Conservation (phyloP, 148 eudicot species). For the Amaranthus cruentus region DNA sequence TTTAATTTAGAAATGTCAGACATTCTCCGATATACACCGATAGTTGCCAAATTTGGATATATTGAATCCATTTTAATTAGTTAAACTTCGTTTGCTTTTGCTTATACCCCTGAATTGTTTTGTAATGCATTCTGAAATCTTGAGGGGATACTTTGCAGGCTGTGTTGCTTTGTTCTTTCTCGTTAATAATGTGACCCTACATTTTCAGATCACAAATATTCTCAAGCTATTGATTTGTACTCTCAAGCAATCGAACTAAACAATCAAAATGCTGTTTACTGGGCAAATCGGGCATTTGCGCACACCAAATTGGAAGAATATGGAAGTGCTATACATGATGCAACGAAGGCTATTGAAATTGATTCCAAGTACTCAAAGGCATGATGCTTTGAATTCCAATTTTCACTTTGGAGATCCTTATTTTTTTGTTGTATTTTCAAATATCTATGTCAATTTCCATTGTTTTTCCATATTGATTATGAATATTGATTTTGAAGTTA, state of each 20-base stretch:
- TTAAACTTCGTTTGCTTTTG: too few species aligned
- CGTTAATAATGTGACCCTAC: not conserved
- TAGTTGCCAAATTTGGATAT: too few species aligned
- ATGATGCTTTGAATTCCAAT: slow-evolving; percentile 20
- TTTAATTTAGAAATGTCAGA: too few species aligned
- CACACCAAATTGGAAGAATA: slow-evolving; percentile 91
- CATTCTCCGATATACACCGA: too few species aligned
- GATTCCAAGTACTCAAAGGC: slow-evolving; percentile 94
- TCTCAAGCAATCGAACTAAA: slow-evolving; percentile 78
- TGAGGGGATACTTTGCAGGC: not conserved
- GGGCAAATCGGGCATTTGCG: slow-evolving; percentile 98
- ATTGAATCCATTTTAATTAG: too few species aligned
- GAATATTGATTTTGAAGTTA: not conserved
- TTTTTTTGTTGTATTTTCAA: too few species aligned
- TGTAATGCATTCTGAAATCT: not conserved
- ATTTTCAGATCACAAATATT: slow-evolving; percentile 64
- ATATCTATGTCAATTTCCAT: not conserved
- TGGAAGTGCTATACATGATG: slow-evolving; percentile 92
- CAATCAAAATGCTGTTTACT: slow-evolving; percentile 75
- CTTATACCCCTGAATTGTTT: too few species aligned
- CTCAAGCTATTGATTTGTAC: slow-evolving; percentile 87
- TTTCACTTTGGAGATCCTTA: not conserved
- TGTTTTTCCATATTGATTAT: not conserved
- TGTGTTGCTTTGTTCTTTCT: slow-evolving; percentile 1
- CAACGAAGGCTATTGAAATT: slow-evolving; percentile 75